Evolutionary conservation across 176 grass and related monocot genomes (phyloP).

Genomic region (Chrysopogon serrulatus): DNA sequence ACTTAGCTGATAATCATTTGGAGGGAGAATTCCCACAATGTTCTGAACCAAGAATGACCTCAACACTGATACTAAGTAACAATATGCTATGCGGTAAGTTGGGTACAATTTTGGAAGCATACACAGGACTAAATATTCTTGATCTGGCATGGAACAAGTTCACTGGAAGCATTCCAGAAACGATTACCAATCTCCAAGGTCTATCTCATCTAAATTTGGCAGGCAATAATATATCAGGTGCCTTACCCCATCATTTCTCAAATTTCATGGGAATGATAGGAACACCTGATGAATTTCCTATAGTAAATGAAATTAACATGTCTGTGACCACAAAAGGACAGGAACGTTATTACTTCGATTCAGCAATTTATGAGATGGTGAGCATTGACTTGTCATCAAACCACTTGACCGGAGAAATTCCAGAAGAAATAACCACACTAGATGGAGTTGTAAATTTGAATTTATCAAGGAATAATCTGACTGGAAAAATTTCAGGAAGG

Average conservation of each 20-base stretch:
- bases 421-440: too few relatives aligned
- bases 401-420: too few relatives aligned
- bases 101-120: background rate
- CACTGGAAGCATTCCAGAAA: background rate
- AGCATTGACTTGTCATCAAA: too few relatives aligned
- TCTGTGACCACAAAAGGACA: too few relatives aligned
- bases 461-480: too few relatives aligned
- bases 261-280: background rate
- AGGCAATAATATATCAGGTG: background rate
- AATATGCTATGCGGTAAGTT: conserved; percentile 30
- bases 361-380: too few relatives aligned
- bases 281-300: too few relatives aligned
- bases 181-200: background rate
- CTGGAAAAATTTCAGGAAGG: too few relatives aligned
- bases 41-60: fast-evolving
- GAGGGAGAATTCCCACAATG: background rate
- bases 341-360: too few relatives aligned
- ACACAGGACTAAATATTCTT: background rate
- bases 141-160: conserved; percentile 17
- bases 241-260: background rate
- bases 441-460: too few relatives aligned
- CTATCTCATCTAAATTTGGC: background rate
- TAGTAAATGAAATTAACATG: too few relatives aligned
- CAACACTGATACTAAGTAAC: background rate
- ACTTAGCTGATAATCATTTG: background rate